Evolutionary conservation across 106 monocot species (phyloP).

Genomic region (Alisma plantagoaquatica): DNA sequence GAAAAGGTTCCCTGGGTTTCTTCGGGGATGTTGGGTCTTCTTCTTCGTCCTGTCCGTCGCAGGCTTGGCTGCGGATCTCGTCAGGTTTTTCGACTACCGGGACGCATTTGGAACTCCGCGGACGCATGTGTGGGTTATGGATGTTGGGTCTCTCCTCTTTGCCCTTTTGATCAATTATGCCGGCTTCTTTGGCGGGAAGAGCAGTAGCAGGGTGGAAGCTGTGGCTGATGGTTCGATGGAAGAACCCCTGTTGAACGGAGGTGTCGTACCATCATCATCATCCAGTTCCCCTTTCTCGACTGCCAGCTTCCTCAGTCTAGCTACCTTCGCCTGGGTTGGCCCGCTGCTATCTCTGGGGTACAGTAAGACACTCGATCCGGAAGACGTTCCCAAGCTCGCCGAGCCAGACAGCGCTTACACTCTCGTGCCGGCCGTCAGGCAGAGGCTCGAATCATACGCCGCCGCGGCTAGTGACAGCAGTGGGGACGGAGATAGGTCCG

Average conservation of each 20-base stretch:
- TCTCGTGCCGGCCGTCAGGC: conserved; percentile 37
- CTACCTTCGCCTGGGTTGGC: conserved; percentile 82
- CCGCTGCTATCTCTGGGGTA: conserved; percentile 55
- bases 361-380: conserved; percentile 48
- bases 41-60: conserved; percentile 33
- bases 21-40: conserved; percentile 64
- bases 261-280: not conserved
- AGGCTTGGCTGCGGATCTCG: conserved; percentile 27
- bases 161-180: conserved; percentile 27
- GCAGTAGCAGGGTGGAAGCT: not conserved
- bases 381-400: conserved; percentile 58
- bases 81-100: conserved; percentile 19
- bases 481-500: conserved; percentile 9
- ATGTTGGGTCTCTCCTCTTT: conserved; percentile 33
- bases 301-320: conserved; percentile 48
- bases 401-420: conserved; percentile 41
- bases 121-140: conserved; percentile 35
- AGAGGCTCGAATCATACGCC: conserved; percentile 37
- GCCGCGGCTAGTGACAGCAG: not conserved
- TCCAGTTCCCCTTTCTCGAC: conserved; percentile 26
- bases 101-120: conserved; percentile 8
- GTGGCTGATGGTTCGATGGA: conserved; percentile 11
- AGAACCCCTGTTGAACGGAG: conserved; percentile 57
- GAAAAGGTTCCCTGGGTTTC: conserved; percentile 36
- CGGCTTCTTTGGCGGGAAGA: conserved; percentile 30